Evolutionary conservation across 2,329 filamentous ascomycete genomes (phyloP), one percentile per base, ranked within the genome.

Genomic region (Piedraia hortae): DNA sequence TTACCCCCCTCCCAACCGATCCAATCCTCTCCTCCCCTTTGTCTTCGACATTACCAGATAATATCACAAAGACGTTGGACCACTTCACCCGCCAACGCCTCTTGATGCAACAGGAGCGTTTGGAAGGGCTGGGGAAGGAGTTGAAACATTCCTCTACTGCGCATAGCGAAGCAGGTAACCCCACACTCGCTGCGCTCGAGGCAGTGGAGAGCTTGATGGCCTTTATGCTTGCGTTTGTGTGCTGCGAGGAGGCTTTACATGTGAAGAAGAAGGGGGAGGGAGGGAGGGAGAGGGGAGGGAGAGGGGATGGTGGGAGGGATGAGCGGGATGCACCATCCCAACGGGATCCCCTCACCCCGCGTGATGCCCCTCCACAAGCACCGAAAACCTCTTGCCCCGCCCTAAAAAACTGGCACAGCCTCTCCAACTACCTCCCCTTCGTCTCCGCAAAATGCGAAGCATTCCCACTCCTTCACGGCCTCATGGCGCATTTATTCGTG

Each of bases 91-190:
- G n/a, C n/a, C n/a, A n/a, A n/a, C n/a, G n/a, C n/a, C n/a, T n/a
- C n/a, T n/a, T n/a, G 5, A 34, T 41, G 1, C 40, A 44, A 10
- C 48, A 46, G 8, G 38, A 37, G 21, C 46, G 46, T 14, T 33
- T 49, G 19, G 47, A 50, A 16, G 37, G 33, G 3, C 39, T 50
- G 23, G 51, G 50, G 6, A 44, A 47, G 5, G 40, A 46, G 2
- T 35, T 54, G n/a, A 55, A 55, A 34, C 49, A 53, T 23, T 43
- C 48, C 21, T 42, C 44, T 2, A 39, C 44, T 18, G 45, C 43
- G 23, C 39, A 48, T 22, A 33, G 41, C 18, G 33, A 36, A 5
- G 34, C 27, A 12, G 37, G 15, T 10, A 29, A 34, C 14, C 25
- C 31, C 19, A 34, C 31, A 12, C 25, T 34, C 10, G 36, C 34